phyloP scores from a whole-genome alignment of 2,329 filamentous ascomycete genomes.

The Fusarium devonianum region DNA sequence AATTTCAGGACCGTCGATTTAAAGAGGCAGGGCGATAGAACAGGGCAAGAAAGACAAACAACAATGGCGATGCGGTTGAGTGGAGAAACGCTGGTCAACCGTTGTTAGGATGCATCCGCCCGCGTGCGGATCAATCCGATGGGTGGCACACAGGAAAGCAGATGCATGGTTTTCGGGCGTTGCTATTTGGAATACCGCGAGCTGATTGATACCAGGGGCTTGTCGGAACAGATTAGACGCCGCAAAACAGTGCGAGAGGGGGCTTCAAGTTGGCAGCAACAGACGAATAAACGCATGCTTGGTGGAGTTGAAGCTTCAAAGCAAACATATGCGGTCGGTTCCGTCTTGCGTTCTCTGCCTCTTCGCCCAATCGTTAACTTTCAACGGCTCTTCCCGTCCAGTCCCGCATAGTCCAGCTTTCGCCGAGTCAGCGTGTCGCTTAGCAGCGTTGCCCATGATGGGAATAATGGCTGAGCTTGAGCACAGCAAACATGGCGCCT shows the following conservation, averaged over 20 bases:
- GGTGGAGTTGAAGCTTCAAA: background rate
- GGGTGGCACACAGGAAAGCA: conserved; percentile 37
- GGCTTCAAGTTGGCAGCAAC: conserved; percentile 11
- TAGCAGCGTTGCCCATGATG: background rate
- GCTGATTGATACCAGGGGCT: conserved; percentile 23
- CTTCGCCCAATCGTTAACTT: background rate
- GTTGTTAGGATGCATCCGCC: conserved; percentile 34
- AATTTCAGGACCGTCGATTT: conserved; percentile 4
- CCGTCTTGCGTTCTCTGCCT: background rate
- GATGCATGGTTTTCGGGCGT: conserved; percentile 26
- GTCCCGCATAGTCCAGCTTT: background rate
- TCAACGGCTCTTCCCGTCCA: conserved; percentile 6
- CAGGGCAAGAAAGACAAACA: conserved; percentile 16
- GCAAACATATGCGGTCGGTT: background rate
- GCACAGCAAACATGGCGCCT: conserved; percentile 14
- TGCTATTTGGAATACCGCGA: conserved; percentile 19
- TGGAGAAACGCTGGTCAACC: conserved; percentile 35
- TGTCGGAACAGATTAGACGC: too few species aligned
- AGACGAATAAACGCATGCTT: too few species aligned
- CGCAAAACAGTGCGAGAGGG: conserved; percentile 13
- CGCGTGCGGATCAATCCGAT: conserved; percentile 37
- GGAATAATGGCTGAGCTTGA: background rate
- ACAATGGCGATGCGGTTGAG: conserved; percentile 26
- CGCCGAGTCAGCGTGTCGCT: conserved; percentile 2
- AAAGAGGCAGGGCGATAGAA: conserved; percentile 19